Evolutionary conservation across 192 early-diverging fungal species (phyloP).

Genomic region (Coemansia aciculifera): DNA sequence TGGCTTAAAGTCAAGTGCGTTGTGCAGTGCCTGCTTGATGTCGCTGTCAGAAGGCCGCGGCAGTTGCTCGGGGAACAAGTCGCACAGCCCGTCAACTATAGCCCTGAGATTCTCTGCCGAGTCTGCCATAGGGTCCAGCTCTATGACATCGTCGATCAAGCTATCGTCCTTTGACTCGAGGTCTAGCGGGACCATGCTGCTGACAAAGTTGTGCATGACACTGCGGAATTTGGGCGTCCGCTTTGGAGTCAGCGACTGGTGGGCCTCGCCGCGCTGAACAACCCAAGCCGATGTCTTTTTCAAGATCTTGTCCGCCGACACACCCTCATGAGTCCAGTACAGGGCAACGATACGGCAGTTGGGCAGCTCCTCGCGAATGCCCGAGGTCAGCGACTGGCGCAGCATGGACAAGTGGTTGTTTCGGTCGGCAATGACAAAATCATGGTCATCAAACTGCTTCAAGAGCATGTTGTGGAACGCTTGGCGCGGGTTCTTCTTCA

Average conservation of each 20-base stretch:
- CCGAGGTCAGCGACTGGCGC: conserved; percentile 54
- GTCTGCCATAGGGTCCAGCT: conserved; percentile 57
- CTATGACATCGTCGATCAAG: conserved; percentile 60
- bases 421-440: conserved; percentile 78
- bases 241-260: conserved; percentile 76
- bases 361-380: conserved; percentile 59
- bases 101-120: conserved; percentile 53
- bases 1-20: conserved; percentile 50
- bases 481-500: conserved; percentile 56
- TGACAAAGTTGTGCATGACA: conserved; percentile 62
- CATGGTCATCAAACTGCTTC: conserved; percentile 53
- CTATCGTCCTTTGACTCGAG: conserved; percentile 53
- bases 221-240: conserved; percentile 59
- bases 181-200: conserved; percentile 58
- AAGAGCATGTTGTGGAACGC: conserved; percentile 64
- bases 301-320: conserved; percentile 48
- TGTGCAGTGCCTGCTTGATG: conserved; percentile 58
- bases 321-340: conserved; percentile 72
- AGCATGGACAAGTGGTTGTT: conserved; percentile 68
- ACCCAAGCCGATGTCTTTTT: conserved; percentile 60
- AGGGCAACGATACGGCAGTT: conserved; percentile 69
- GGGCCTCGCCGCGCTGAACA: conserved; percentile 68
- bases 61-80: conserved; percentile 41
- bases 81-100: conserved; percentile 51
- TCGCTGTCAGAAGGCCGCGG: conserved; percentile 45